These are phyloP conservation scores for Saposhnikovia divaricata DNA, from an alignment of 129 eudicot genomes.

Conservation along the genomic window DNA sequence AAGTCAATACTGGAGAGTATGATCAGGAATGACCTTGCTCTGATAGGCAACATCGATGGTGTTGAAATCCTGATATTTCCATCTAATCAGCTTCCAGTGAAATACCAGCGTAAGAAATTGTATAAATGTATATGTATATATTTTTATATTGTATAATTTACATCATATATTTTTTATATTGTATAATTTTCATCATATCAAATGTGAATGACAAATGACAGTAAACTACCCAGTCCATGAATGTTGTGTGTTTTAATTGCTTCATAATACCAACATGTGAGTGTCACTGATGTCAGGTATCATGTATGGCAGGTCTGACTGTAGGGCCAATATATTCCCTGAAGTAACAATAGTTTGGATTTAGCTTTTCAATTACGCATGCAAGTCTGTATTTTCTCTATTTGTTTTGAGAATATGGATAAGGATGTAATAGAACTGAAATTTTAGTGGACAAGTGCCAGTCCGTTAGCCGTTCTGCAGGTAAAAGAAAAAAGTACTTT, in stretches of 20 bases:
- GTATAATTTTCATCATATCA: background rate
- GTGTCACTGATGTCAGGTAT: background rate
- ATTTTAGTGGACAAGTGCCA: background rate
- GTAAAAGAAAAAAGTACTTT: background rate
- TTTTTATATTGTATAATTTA: too few species aligned
- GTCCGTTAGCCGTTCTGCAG: background rate
- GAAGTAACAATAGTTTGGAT: background rate
- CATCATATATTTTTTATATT: too few species aligned
- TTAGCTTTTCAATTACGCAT: background rate
- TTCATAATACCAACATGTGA: background rate
- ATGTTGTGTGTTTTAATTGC: background rate
- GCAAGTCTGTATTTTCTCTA: background rate
- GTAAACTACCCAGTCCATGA: background rate
- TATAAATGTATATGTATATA: too few species aligned
- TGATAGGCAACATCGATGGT: constrained; percentile 70
- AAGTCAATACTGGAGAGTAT: constrained; percentile 61
- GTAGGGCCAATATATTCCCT: background rate
- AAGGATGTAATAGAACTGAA: background rate
- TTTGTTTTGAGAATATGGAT: background rate
- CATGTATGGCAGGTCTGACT: background rate
- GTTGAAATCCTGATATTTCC: constrained; percentile 89
- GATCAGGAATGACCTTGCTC: constrained; percentile 90
- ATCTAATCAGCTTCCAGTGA: constrained; percentile 77
- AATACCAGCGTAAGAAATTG: constrained; percentile 59
- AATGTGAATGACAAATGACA: background rate